These are phyloP conservation scores for Magnusiomyces ingens DNA, from an alignment of 1,139 yeast genomes.

Conservation along the genomic window DNA sequence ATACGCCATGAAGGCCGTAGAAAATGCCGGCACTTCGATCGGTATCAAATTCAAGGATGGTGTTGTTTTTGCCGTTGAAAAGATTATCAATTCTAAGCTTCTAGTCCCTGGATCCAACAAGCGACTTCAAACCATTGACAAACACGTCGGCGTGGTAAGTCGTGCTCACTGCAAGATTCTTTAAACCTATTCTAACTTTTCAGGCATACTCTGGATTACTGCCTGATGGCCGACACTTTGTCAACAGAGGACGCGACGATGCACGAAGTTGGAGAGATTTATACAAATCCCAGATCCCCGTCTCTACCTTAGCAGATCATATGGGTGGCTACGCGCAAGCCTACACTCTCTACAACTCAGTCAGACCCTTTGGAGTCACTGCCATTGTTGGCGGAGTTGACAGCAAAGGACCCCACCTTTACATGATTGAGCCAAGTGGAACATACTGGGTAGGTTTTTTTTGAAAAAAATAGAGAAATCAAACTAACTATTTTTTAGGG, in stretches of 20 bases:
- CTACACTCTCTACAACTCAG: slow-evolving; percentile 91
- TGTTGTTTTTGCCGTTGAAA: slow-evolving; percentile 92
- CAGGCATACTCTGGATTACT: slow-evolving; percentile 75
- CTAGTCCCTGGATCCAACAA: slow-evolving; percentile 84
- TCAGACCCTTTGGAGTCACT: slow-evolving; percentile 92
- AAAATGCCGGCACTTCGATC: slow-evolving; percentile 91
- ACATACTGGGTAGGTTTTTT: slow-evolving; percentile 59
- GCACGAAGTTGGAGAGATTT: slow-evolving; percentile 70
- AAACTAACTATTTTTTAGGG: slow-evolving; percentile 38
- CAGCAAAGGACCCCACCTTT: slow-evolving; percentile 76
- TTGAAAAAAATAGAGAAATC: not conserved
- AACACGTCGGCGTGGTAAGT: slow-evolving; percentile 80
- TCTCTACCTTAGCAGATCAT: slow-evolving; percentile 79
- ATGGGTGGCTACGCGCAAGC: slow-evolving; percentile 92
- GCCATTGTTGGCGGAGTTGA: slow-evolving; percentile 93
- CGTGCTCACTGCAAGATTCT: not conserved
- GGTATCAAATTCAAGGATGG: slow-evolving; percentile 93
- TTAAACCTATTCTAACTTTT: not conserved
- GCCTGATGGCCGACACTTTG: slow-evolving; percentile 96
- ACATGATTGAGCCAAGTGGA: slow-evolving; percentile 97
- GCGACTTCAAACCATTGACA: slow-evolving; percentile 86
- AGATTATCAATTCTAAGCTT: slow-evolving; percentile 77
- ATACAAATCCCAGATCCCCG: slow-evolving; percentile 70
- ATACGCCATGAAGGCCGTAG: slow-evolving; percentile 96
- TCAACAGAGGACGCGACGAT: slow-evolving; percentile 87